Base-by-base conservation (phyloP, 192 early-diverging fungal genomes). In the Backusella liffmaniae region DNA sequence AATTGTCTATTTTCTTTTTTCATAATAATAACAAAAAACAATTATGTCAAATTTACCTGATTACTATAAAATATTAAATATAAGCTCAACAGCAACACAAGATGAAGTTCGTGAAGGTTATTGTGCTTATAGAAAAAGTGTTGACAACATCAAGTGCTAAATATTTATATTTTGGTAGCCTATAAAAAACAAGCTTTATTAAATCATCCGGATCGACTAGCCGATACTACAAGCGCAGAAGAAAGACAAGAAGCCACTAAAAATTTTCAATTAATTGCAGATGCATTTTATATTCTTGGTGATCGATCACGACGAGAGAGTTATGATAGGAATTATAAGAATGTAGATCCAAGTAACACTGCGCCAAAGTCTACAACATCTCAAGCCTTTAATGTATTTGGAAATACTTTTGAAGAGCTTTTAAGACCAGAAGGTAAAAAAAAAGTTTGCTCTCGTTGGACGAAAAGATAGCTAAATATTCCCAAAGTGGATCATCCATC, bases 81-180 rank as follows among this genome's bases (percentile, higher is more conserved):
- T 82, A 36, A 51, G 69, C 4, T 56, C 70, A 32, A 37, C 67
- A 23, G 65, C 65, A 53, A 78, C 80, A 10, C 73, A 70, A 1
- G 80, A 82, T 53, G 73, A 79, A 56, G 68, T 80, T 37, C 59
- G 76, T 67, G 79, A 80, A 78, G 76, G 79, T 74, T 59, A 26
- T 3, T 44, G 13, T 44, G 42, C 15, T 44, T 15, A 44, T 44
- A 66, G 26, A 23, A 23, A 13, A n/a, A 30, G 8, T 56, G 26
- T 73, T 37, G 49, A 15, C 23, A 30, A 16, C 16, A 46, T 29
- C 13, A 46, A 49, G 12, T 44, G 12, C 1, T 44, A 49, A 62
- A 21, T 26, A n/a, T n/a, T n/a, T n/a, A 44, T 10, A 12, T 7
- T 26, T 10, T 26, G 26, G 5, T 29, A 79, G 81, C 81, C 3